Percentiles rank a stretch among this genome's conserved stretches.
Evolutionary conservation across 371 early-diverging fungal genomes (phyloP).

Genomic region (Choanephora cucurbitarum): DNA sequence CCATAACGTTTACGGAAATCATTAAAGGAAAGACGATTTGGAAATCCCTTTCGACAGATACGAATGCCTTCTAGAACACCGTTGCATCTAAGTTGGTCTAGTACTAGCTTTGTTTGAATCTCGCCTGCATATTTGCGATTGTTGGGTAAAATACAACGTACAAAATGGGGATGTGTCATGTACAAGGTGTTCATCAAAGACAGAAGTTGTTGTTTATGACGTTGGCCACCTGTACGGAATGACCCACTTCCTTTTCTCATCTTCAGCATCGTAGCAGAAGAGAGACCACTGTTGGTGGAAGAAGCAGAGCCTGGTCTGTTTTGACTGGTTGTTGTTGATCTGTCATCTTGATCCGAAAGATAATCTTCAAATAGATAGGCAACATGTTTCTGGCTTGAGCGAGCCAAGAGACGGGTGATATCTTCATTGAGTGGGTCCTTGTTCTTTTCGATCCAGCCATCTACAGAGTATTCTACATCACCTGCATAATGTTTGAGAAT

Average conservation of each 20-base stretch:
- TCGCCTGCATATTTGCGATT: slow-evolving; percentile 87
- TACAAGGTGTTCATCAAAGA: slow-evolving; percentile 93
- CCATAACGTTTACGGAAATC: slow-evolving; percentile 98
- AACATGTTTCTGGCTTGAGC: slow-evolving; percentile 80
- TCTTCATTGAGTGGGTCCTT: slow-evolving; percentile 99
- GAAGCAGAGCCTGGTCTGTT: background rate
- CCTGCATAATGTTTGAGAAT: slow-evolving; percentile 98
- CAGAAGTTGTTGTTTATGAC: slow-evolving; percentile 95
- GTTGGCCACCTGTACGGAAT: slow-evolving; percentile 96
- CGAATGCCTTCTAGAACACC: slow-evolving; percentile 99
- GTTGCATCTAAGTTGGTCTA: slow-evolving; percentile 98
- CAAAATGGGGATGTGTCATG: slow-evolving; percentile 98
- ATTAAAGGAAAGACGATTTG: slow-evolving; percentile 91
- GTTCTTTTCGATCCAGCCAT: slow-evolving; percentile 99
- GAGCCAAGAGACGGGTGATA: slow-evolving; percentile 86
- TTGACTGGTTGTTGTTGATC: background rate
- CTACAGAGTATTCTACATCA: slow-evolving; percentile 94
- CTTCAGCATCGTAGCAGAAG: slow-evolving; percentile 29
- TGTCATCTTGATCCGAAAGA: slow-evolving; percentile 57
- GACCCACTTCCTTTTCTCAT: slow-evolving; percentile 67
- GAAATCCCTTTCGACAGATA: slow-evolving; percentile 98
- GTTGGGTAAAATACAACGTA: slow-evolving; percentile 99
- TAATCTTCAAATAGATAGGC: slow-evolving; percentile 85
- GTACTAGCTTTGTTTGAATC: slow-evolving; percentile 83
- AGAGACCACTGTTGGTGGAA: slow-evolving; percentile 3